A percentile compares a stretch with the other conserved stretches of the same genome.
phyloP scores from a whole-genome alignment of 2,329 filamentous ascomycete species.

The Penicillium sp. region DNA sequence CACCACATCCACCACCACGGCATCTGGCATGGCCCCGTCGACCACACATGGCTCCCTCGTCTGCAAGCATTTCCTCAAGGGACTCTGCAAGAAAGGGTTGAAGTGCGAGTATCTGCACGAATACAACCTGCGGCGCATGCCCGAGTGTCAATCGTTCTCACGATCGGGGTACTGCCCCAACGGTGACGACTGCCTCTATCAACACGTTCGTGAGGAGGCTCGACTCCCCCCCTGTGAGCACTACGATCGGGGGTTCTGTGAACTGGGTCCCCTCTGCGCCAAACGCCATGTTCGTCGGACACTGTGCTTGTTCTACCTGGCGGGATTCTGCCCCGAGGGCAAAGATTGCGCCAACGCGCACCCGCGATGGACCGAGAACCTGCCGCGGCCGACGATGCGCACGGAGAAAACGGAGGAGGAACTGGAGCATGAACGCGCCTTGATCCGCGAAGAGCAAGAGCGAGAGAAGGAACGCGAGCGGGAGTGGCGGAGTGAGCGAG shows the following conservation, averaged over 20 bases:
- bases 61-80: slow-evolving; percentile 98
- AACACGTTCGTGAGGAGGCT: slow-evolving; percentile 79
- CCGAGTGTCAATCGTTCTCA: slow-evolving; percentile 94
- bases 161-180: slow-evolving; percentile 92
- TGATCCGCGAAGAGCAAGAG: slow-evolving; percentile 56
- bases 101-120: slow-evolving; percentile 97
- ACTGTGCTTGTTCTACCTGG: slow-evolving; percentile 78
- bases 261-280: slow-evolving; percentile 76
- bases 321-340: slow-evolving; percentile 90
- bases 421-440: slow-evolving; percentile 52
- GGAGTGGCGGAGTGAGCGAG: slow-evolving; percentile 49
- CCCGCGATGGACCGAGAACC: slow-evolving; percentile 66
- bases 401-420: slow-evolving; percentile 70
- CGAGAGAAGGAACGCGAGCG: slow-evolving; percentile 50
- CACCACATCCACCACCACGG: slow-evolving; percentile 40
- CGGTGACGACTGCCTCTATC: slow-evolving; percentile 91
- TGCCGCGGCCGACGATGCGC: slow-evolving; percentile 52
- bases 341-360: slow-evolving; percentile 70
- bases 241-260: slow-evolving; percentile 93
- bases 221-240: slow-evolving; percentile 77
- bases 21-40: slow-evolving; percentile 36
- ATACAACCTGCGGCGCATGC: slow-evolving; percentile 97
- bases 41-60: slow-evolving; percentile 58
- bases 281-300: slow-evolving; percentile 82
- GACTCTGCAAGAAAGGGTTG: slow-evolving; percentile 95